These are phyloP conservation scores for Colletotrichum plurivorum DNA, from an alignment of 2,329 filamentous ascomycete genomes.

Conservation along the genomic window DNA sequence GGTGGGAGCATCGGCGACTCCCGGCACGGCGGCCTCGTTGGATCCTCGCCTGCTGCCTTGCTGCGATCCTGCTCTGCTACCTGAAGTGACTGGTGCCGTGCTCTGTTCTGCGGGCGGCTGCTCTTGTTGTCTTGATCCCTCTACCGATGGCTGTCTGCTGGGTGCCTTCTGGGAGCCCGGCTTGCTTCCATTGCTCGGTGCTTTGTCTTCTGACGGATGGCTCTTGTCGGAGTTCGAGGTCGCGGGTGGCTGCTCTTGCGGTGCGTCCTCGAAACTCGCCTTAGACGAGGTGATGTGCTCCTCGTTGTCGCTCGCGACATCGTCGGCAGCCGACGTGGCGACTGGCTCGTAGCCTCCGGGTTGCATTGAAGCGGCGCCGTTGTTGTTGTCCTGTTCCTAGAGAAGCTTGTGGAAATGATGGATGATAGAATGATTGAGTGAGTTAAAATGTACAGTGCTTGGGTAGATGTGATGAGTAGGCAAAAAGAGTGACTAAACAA, in stretches of 20 bases:
- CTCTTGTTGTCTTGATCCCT: constrained; percentile 3
- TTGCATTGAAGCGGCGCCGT: constrained; percentile 22
- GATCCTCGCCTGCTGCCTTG: constrained; percentile 29
- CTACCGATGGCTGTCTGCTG: constrained; percentile 23
- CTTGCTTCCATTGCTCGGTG: constrained; percentile 18
- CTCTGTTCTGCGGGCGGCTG: constrained; percentile 11
- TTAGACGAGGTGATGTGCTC: constrained; percentile 34
- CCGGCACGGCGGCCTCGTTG: constrained; percentile 22
- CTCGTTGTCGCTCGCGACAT: constrained; percentile 23
- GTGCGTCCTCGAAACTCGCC: constrained; percentile 37
- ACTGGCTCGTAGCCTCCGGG: constrained; percentile 22
- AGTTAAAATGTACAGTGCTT: not conserved
- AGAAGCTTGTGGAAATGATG: not conserved
- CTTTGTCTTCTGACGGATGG: constrained; percentile 29
- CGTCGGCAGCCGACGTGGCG: constrained; percentile 20
- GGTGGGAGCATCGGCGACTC: constrained; percentile 29
- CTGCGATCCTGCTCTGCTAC: constrained; percentile 9
- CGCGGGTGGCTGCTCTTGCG: constrained; percentile 26
- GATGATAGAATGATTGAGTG: too few species aligned
- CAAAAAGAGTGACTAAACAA: constrained; percentile 26
- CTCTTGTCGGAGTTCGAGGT: constrained; percentile 10
- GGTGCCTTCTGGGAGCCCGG: constrained; percentile 19
- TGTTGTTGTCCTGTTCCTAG: not conserved
- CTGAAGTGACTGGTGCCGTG: constrained; percentile 14
- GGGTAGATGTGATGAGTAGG: not conserved